These are phyloP conservation scores for Podaxis sp. DNA, from an alignment of 768 basidiomycete genomes.

Conservation along the genomic window DNA sequence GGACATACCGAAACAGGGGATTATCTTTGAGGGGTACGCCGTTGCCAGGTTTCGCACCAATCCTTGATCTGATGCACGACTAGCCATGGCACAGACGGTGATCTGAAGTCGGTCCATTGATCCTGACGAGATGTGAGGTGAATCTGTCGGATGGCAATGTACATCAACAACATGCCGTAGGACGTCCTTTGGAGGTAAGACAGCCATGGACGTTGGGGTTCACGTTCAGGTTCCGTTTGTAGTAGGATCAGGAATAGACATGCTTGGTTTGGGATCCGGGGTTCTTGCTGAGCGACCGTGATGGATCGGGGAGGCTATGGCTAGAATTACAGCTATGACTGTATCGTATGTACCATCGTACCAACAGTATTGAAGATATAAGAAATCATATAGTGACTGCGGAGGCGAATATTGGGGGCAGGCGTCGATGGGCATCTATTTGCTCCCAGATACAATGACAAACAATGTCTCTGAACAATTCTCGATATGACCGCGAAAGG, in stretches of 20 bases:
- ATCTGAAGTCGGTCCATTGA: constrained; percentile 58
- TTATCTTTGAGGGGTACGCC: constrained; percentile 59
- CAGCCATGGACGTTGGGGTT: constrained; percentile 5
- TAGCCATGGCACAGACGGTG: constrained; percentile 84
- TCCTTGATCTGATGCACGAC: constrained; percentile 61
- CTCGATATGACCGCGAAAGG: background rate
- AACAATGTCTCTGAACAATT: background rate
- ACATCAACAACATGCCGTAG: constrained; percentile 77
- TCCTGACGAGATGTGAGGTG: constrained; percentile 38
- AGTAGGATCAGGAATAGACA: background rate
- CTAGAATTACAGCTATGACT: background rate
- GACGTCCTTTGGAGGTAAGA: constrained; percentile 36
- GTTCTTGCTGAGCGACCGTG: background rate
- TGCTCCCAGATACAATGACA: background rate
- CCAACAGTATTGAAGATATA: too few species aligned
- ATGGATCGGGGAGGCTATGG: background rate
- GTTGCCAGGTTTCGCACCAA: constrained; percentile 66
- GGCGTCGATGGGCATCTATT: background rate
- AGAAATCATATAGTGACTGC: too few species aligned
- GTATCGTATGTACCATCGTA: background rate
- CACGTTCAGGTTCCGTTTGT: too few species aligned
- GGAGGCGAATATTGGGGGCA: background rate
- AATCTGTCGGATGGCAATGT: constrained; percentile 93
- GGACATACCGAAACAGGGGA: constrained; percentile 88
- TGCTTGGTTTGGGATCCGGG: background rate